Base-by-base conservation (phyloP, 1,284 basidiomycete species). In the Takashimella koratensis region DNA sequence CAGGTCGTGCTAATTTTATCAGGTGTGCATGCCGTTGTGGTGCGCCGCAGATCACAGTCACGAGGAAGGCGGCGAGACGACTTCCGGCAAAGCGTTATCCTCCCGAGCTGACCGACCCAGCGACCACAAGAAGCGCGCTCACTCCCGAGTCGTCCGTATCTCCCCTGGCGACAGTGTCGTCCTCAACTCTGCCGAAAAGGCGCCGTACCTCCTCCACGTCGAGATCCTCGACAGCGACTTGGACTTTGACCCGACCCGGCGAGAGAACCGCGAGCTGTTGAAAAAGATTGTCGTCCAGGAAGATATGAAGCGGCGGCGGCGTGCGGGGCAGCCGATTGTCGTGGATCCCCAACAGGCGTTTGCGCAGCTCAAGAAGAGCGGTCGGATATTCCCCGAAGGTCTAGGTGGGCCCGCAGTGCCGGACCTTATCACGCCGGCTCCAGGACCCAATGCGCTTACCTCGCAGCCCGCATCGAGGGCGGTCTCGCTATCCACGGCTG, bases 121-220 rank as follows among this genome's bases (percentile, higher is more conserved):
- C 11, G 73, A 75, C 12, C 58, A 64, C 3, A 65, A 64, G 65
- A 75, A 54, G 65, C 79, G 84, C 68, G 84, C 86, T 5, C 95
- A 99, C 71, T 94, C 98, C 70, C 86, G 92, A 39, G 92, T 99
- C 51, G 91, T 98, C 42, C 86, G 96, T 63, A 96, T 99, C 73
- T 94, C 94, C 16, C 95, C 96, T 2, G 91, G 93, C 21, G 96
- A 99, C 78, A 90, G 91, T 43, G 96, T 98, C 30, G 96, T 98
- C 4, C 83, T 99, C 45, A 99, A 99, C 72, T 98, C 95, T 36
- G 96, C 96, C 2, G 94, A 98, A 74, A 84, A 89, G 45, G 94
- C 92, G 1, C 96, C 96, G 1, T 99, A 90, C 70, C 80, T 99
- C 27, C 81, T 99, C 13, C 83, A 97, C 57, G 85, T 98, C 52